Evolutionary conservation across 2,329 filamentous ascomycete genomes (phyloP).

Genomic region (Colletotrichum echinochloae): DNA sequence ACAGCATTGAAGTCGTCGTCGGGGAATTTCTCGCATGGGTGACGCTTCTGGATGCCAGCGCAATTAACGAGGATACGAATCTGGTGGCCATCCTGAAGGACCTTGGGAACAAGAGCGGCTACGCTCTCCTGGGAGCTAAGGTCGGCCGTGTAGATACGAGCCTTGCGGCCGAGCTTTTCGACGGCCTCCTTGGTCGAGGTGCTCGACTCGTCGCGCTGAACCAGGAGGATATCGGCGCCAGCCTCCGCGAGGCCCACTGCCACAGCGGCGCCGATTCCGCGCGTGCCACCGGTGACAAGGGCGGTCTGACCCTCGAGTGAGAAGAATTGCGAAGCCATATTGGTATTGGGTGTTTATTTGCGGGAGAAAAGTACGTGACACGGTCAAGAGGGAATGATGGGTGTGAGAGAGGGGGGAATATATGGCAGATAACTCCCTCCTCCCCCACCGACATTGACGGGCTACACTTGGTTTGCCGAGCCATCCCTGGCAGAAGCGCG

Average conservation of each 20-base stretch:
- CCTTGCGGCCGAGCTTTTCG: constrained; percentile 74
- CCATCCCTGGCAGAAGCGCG: neutral
- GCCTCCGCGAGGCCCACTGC: constrained; percentile 70
- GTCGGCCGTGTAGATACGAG: constrained; percentile 76
- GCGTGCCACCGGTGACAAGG: constrained; percentile 67
- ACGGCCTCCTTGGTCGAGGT: constrained; percentile 70
- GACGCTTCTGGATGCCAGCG: constrained; percentile 85
- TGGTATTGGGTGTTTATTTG: neutral
- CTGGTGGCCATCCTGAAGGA: constrained; percentile 72
- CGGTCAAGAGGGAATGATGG: neutral
- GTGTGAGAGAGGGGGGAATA: neutral
- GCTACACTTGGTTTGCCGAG: neutral
- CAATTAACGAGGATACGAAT: constrained; percentile 88
- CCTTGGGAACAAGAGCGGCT: constrained; percentile 66
- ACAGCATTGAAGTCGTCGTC: constrained; percentile 80
- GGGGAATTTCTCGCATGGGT: constrained; percentile 81
- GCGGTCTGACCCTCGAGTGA: constrained; percentile 68
- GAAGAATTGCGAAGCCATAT: constrained; percentile 59
- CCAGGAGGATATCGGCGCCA: constrained; percentile 67
- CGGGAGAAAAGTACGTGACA: neutral
- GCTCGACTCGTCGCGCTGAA: constrained; percentile 61
- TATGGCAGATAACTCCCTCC: neutral
- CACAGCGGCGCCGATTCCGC: constrained; percentile 69
- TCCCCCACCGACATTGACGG: neutral
- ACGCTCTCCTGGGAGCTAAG: constrained; percentile 72